Conservation (phyloP, 805 yeast genomes). For the Lipomyces chichibuensis region DNA sequence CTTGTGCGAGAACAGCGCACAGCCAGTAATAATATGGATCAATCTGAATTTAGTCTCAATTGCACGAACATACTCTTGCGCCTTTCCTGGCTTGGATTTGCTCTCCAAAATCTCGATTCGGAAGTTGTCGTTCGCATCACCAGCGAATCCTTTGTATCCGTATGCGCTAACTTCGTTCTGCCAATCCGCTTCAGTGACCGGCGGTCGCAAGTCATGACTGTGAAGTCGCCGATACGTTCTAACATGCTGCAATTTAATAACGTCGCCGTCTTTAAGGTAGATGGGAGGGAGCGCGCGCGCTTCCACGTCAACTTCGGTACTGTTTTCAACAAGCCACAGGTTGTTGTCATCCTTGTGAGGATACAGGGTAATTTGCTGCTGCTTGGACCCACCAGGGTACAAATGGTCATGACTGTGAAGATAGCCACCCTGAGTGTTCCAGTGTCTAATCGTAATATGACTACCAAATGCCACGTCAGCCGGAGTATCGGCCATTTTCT, state of each 20-base stretch:
- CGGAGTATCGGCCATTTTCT: conserved; percentile 51
- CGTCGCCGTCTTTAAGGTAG: conserved; percentile 57
- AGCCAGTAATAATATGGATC: conserved; percentile 65
- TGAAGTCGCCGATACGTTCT: conserved; percentile 68
- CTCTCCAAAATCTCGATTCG: conserved; percentile 56
- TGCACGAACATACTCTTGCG: conserved; percentile 52
- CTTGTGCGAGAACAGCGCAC: conserved; percentile 74
- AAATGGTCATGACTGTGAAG: conserved; percentile 72
- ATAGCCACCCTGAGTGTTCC: conserved; percentile 70
- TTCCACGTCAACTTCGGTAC: conserved; percentile 37
- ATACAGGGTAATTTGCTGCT: conserved; percentile 80
- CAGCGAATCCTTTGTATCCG: conserved; percentile 64
- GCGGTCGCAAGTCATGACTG: conserved; percentile 78
- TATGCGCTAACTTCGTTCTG: conserved; percentile 78
- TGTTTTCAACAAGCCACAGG: conserved; percentile 62
- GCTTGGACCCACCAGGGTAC: conserved; percentile 67
- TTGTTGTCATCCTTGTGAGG: conserved; percentile 67
- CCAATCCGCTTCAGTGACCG: conserved; percentile 88
- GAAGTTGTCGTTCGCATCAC: conserved; percentile 73
- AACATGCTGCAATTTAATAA: conserved; percentile 70
- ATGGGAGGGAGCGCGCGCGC: conserved; percentile 48
- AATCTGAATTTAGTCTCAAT: conserved; percentile 72
- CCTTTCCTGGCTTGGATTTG: conserved; percentile 45
- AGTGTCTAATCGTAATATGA: conserved; percentile 70
- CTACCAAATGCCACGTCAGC: conserved; percentile 76